Evolutionary conservation across 768 basidiomycete genomes (phyloP).

Genomic region (Chalciporus piperatus): DNA sequence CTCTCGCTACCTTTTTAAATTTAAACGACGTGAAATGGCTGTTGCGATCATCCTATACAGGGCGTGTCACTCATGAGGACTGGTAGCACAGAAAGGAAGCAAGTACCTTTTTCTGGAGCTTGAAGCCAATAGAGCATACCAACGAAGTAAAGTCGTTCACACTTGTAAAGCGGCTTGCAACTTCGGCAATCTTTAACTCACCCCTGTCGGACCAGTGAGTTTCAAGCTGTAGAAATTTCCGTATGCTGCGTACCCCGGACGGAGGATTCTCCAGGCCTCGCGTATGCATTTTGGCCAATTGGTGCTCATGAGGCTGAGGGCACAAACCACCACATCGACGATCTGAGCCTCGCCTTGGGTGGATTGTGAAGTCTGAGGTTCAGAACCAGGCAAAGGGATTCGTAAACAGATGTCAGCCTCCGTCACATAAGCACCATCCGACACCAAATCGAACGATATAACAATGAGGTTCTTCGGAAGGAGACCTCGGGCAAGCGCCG

Average conservation of each 20-base stretch:
- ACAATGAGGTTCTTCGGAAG: conserved; percentile 66
- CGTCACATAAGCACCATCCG: conserved; percentile 70
- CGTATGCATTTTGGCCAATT: conserved; percentile 93
- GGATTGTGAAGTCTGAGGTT: conserved; percentile 38
- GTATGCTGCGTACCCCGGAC: conserved; percentile 58
- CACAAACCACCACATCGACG: conserved; percentile 90
- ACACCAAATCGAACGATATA: conserved; percentile 78
- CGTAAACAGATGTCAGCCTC: conserved; percentile 85
- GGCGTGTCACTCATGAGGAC: conserved; percentile 1
- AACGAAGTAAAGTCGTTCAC: conserved; percentile 65
- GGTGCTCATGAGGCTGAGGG: conserved; percentile 93
- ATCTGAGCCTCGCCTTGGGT: conserved; percentile 64
- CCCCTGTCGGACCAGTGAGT: conserved; percentile 47
- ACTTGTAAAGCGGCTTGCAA: conserved; percentile 76
- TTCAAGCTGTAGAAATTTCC: not conserved
- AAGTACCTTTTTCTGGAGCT: conserved; percentile 61
- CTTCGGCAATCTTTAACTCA: conserved; percentile 84
- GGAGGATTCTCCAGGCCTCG: conserved; percentile 87
- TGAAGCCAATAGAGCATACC: conserved; percentile 70
- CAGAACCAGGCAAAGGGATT: conserved; percentile 84
- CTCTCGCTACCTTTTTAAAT: conserved; percentile 60
- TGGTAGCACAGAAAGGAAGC: not conserved
- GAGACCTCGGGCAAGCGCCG: conserved; percentile 75
- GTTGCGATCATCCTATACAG: conserved; percentile 68
- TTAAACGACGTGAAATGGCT: conserved; percentile 85